phyloP scores from a whole-genome alignment of 2,329 filamentous ascomycete species.

The Aspergillus fischeri region DNA sequence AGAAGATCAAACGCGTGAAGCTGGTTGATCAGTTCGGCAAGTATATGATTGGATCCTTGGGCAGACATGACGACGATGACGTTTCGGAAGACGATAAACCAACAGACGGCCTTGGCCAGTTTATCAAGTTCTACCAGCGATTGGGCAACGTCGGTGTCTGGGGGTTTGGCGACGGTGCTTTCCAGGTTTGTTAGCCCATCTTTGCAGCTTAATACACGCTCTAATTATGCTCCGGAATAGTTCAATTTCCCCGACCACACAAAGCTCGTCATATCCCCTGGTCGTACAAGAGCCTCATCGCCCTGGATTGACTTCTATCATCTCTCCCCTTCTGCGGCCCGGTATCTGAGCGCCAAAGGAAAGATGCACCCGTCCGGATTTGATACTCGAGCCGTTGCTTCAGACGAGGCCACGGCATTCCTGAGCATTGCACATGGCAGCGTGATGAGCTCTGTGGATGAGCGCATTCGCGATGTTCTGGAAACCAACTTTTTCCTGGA shows the following conservation, averaged over 20 bases:
- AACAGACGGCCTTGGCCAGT: conserved; percentile 31
- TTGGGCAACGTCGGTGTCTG: conserved; percentile 52
- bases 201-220: neutral
- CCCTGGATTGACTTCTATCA: conserved; percentile 48
- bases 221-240: conserved; percentile 10
- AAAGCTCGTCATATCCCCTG: conserved; percentile 45
- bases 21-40: conserved; percentile 49
- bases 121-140: conserved; percentile 49
- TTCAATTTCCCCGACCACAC: conserved; percentile 53
- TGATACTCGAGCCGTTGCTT: conserved; percentile 39
- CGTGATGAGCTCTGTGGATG: conserved; percentile 30
- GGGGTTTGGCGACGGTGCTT: conserved; percentile 48
- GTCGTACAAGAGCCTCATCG: conserved; percentile 34
- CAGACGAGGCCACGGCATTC: conserved; percentile 39
- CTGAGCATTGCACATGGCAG: conserved; percentile 37
- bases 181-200: conserved; percentile 33
- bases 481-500: conserved; percentile 43
- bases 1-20: conserved; percentile 47
- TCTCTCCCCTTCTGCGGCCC: conserved; percentile 43
- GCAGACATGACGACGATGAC: conserved; percentile 37
- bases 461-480: conserved; percentile 39
- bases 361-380: conserved; percentile 43
- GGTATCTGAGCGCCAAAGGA: conserved; percentile 38
- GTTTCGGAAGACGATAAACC: conserved; percentile 24
- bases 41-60: conserved; percentile 49